Evolutionary conservation across 1,284 basidiomycete species (phyloP).

Genomic region (Cutaneotrichosporon spelunceum): DNA sequence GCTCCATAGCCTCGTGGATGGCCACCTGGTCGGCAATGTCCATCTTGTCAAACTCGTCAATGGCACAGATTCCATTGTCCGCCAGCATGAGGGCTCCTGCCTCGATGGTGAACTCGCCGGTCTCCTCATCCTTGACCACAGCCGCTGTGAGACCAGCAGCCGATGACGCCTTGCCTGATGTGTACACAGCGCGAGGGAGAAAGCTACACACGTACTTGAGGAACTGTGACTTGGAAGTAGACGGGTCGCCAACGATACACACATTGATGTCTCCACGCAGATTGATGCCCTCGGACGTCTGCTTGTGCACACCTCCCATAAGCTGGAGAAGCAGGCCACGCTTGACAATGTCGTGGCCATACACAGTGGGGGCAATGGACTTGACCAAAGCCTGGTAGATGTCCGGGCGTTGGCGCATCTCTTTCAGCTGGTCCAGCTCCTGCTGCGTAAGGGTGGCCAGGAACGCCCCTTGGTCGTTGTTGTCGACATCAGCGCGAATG

Average conservation of each 20-base stretch:
- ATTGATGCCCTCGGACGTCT: constrained; percentile 93
- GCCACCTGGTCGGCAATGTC: constrained; percentile 97
- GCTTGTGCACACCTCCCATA: constrained; percentile 99
- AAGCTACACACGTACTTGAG: constrained; percentile 99
- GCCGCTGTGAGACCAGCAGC: constrained; percentile 98
- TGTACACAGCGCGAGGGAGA: constrained; percentile 96
- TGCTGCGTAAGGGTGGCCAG: constrained; percentile 84
- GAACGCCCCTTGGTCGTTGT: constrained; percentile 71
- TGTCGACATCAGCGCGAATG: constrained; percentile 78
- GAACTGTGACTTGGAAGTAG: constrained; percentile 97
- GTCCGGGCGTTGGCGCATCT: constrained; percentile 88
- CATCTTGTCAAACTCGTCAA: constrained; percentile 99
- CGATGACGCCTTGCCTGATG: constrained; percentile 97
- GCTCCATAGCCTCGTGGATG: constrained; percentile 99
- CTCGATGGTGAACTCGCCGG: constrained; percentile 98
- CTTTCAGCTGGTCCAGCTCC: constrained; percentile 89
- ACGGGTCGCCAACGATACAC: constrained; percentile 96
- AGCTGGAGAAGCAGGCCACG: constrained; percentile 96
- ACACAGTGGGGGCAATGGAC: constrained; percentile 96
- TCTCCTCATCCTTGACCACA: constrained; percentile 97
- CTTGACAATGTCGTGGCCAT: constrained; percentile 97
- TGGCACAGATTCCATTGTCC: constrained; percentile 98
- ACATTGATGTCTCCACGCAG: constrained; percentile 97
- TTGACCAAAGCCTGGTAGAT: constrained; percentile 92
- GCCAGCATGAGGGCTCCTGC: constrained; percentile 98